Evolutionary conservation across 2,329 filamentous ascomycete genomes (phyloP), one percentile per base, ranked within the genome.

Genomic region (Phaeosphaeria sp.): DNA sequence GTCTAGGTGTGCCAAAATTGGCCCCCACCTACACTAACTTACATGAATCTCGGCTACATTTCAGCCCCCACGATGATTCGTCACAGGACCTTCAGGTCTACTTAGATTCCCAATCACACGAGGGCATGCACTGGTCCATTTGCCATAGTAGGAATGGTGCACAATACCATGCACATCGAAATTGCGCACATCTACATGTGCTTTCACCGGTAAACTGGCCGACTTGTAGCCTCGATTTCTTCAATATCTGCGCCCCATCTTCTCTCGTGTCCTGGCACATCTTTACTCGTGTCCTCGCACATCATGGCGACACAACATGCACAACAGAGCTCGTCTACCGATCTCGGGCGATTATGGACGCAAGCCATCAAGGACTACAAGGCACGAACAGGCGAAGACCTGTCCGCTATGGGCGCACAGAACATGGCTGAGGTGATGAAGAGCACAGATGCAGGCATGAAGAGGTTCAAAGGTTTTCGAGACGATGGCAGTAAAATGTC

Each of bases 281-380:
- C 7, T n/a, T 39, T 17, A 9, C n/a, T 3, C 36, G n/a, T 17
- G 36, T 7, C 15, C 36, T 39, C 3, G 7, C 11, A n/a, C 13
- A n/a, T n/a, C 36, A 39, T 39, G 36, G 36, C 36, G 13, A 39
- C 36, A 6, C 17, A 39, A 17, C 4, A 2, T 39, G 36, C 36
- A 17, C 36, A 39, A 39, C 36, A 39, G 36, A 39, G 36, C 36
- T n/a, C 36, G 3, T 23, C 51, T 5, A 59, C 62, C 11, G 65
- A 67, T 49, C 56, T 63, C 20, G 61, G 53, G 17, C 21, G 43
- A 22, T 46, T 67, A 18, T 66, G 63, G 63, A 50, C 46, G 17
- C 48, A 46, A 23, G 65, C 63, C 6, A 21, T 67, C 22, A 23
- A 52, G 15, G 60, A 68, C 25, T 67, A 67, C 47, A 49, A 49